Evolutionary conservation across 345 rosid species (phyloP), one percentile per base, ranked within the genome.

Genomic region (Gossypium mustelinum): DNA sequence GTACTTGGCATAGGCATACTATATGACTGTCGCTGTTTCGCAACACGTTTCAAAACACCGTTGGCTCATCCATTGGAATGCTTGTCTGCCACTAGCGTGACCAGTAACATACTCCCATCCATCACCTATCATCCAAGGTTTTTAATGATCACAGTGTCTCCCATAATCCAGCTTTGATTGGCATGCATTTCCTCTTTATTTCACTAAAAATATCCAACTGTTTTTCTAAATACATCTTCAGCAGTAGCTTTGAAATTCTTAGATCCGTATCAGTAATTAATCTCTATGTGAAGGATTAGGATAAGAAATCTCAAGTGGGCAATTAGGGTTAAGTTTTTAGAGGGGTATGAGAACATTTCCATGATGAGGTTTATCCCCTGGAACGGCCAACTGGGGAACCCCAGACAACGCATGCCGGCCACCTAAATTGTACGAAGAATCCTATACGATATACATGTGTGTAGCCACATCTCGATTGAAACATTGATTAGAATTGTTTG

Each of bases 71-170:
- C 60, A 79, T 55, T 70, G 68, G 78, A 81, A 72, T 51, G 73
- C 47, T 24, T 84, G 87, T 81, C 81, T 75, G 84, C 85, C 85
- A 81, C 71, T 68, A 20, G 17, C 24, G 44, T 73, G 76, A 81
- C 75, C 82, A 25, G 55, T 73, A 66, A 75, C 64, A 73, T 57
- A 58, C 68, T 61, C 47, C 0, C 22, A 25, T 50, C 56, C 44
- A 48, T 48, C 24, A 25, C 69, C 68, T 45, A 11, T 62, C 25
- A 27, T 59, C 66, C 24, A 73, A 68, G 57, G 11, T 13, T 45
- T 45, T 60, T 60, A 6, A 62, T 4, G 48, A 73, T 62, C 76
- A 48, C 68, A 47, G 70, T 73, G 84, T 79, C 83, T 77, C 81
- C 84, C 79, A 51, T 75, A 48, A 68, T 50, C 74, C 34, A n/a